Base-by-base conservation (phyloP, 2,329 filamentous ascomycete species). In the Ascochyta koolunga region DNA sequence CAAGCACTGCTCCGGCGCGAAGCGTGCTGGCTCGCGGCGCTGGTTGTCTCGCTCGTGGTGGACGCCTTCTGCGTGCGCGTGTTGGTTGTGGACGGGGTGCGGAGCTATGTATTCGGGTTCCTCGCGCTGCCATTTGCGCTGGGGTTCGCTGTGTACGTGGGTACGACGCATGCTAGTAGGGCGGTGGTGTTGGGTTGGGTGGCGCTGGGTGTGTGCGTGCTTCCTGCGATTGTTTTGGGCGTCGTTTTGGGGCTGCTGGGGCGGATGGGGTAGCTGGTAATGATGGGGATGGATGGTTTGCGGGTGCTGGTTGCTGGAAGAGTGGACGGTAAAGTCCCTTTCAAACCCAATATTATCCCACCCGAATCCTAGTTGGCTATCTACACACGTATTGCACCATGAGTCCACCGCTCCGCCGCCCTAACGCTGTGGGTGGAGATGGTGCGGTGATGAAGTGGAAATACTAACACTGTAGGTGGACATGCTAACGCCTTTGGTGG, bases 81-180 rank as follows among this genome's bases (percentile, higher is more conserved):
- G 37, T 8, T 47, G 13, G n/a, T n/a, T 25, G 1, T 24, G 19
- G 3, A 3, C 5, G n/a, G n/a, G n/a, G 2, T 8, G 6, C 31
- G 18, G 15, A 8, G 5, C 15, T 13, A 39, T 25, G 5, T 39
- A 5, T 22, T 39, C 19, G 19, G 25, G 6, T 39, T 44, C 19
- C 15, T 19, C 1, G 32, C 33, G 2, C 39, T 54, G 3, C 50
- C 50, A 29, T 22, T 54, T 2, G 39, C 50, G 2, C 22, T 54
- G 15, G 13, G 5, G 1, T 54, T 54, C n/a, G 44, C 50, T 1
- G 48, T 54, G 44, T 44, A 39, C 13, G 50, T 54, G 13, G 50
- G 50, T 2, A 9, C 16, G 27, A 54, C 44, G 21, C 44, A 48
- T 15, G 4, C 7, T 3, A 54, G 50, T n/a, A 25, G 50, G 16